phyloP scores from a whole-genome alignment of 1,284 basidiomycete genomes.

The Naganishia albida region DNA sequence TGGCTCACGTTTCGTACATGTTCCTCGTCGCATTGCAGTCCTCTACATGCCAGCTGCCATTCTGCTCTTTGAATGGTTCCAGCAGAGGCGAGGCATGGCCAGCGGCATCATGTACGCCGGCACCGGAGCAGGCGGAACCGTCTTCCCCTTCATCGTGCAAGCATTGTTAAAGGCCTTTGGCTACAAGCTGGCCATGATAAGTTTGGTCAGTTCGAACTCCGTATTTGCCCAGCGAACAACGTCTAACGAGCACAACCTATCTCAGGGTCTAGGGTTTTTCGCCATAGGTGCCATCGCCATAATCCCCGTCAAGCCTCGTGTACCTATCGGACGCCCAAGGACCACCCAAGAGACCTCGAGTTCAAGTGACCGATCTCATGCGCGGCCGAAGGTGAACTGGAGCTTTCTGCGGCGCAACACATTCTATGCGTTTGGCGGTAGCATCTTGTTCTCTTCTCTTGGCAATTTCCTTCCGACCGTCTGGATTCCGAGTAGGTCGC shows the following conservation, averaged over 20 bases:
- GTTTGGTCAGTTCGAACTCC: constrained; percentile 35
- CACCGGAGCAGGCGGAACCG: constrained; percentile 46
- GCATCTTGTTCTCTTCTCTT: constrained; percentile 47
- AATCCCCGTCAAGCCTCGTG: constrained; percentile 47
- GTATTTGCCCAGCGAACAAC: not conserved
- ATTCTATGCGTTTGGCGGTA: constrained; percentile 43
- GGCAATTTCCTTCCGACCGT: constrained; percentile 52
- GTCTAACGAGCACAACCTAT: not conserved
- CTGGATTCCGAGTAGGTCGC: constrained; percentile 48
- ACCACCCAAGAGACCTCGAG: not conserved
- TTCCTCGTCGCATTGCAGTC: constrained; percentile 30
- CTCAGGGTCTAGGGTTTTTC: constrained; percentile 42
- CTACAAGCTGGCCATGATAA: constrained; percentile 50
- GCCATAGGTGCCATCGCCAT: constrained; percentile 44
- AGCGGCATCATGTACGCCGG: constrained; percentile 48
- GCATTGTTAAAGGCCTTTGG: constrained; percentile 46
- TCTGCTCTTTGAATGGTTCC: constrained; percentile 52
- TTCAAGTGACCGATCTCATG: constrained; percentile 7
- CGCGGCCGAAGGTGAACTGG: constrained; percentile 17
- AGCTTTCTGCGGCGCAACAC: constrained; percentile 38
- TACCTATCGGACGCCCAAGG: constrained; percentile 42
- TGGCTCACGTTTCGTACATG: not conserved
- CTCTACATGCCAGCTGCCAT: constrained; percentile 51
- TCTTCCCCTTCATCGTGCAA: constrained; percentile 49
- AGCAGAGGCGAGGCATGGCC: constrained; percentile 47